Conservation (phyloP, 176 grass and related monocot species). For the Zizania latifolia region DNA sequence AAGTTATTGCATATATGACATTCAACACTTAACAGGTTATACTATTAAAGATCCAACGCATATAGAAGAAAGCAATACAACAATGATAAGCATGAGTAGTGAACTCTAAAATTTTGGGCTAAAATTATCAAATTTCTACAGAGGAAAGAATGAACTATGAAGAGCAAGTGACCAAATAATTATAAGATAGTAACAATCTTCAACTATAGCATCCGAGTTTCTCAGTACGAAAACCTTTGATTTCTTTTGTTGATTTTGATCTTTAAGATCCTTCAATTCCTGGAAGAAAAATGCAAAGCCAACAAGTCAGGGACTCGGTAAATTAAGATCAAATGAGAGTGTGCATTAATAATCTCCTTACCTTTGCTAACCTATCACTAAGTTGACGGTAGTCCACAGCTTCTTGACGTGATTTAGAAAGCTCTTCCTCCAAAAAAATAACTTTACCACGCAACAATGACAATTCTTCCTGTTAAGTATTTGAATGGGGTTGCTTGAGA, state of each 20-base stretch:
- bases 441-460: slow-evolving; percentile 64
- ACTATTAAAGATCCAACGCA: slow-evolving; percentile 3
- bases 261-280: slow-evolving; percentile 95
- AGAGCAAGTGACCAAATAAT: background rate
- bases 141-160: slow-evolving; percentile 15
- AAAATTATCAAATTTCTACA: background rate
- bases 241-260: slow-evolving; percentile 82
- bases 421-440: slow-evolving; percentile 78
- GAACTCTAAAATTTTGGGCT: background rate
- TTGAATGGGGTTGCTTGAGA: slow-evolving; percentile 9
- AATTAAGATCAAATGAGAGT: slow-evolving; percentile 16
- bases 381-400: slow-evolving; percentile 45
- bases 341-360: slow-evolving; percentile 28
- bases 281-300: slow-evolving; percentile 37
- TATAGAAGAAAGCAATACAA: background rate
- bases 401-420: slow-evolving; percentile 69
- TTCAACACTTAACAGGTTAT: background rate
- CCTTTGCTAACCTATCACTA: slow-evolving; percentile 71
- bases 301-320: slow-evolving; percentile 30
- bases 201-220: background rate
- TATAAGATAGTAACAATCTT: slow-evolving; percentile 1
- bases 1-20: background rate
- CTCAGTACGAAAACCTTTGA: slow-evolving; percentile 54
- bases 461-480: slow-evolving; percentile 64
- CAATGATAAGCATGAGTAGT: background rate